Evolutionary conservation across 495 filamentous ascomycete species (phyloP).

Genomic region (Penicillium tannophilum): DNA sequence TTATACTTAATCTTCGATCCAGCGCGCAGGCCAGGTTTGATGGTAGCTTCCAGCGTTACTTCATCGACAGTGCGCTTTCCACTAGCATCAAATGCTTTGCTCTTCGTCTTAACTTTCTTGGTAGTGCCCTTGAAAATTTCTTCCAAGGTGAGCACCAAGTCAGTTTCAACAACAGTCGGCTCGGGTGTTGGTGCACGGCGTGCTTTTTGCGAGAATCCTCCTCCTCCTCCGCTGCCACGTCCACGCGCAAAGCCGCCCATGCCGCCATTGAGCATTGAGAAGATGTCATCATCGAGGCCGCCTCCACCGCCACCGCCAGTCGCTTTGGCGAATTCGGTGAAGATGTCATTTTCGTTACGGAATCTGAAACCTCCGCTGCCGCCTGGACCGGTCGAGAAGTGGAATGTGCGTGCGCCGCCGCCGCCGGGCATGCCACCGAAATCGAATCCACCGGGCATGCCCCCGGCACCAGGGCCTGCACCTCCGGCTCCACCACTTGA

Average conservation of each 20-base stretch:
- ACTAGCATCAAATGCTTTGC: slow-evolving; percentile 84
- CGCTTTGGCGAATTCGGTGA: slow-evolving; percentile 72
- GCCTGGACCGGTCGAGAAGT: slow-evolving; percentile 66
- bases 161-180: slow-evolving; percentile 85
- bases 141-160: slow-evolving; percentile 78
- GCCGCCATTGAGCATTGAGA: slow-evolving; percentile 39
- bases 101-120: slow-evolving; percentile 97
- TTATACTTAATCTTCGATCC: slow-evolving; percentile 98
- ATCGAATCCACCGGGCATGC: slow-evolving; percentile 57
- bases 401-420: slow-evolving; percentile 67
- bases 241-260: slow-evolving; percentile 38
- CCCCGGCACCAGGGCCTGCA: slow-evolving; percentile 49
- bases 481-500: slow-evolving; percentile 53
- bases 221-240: slow-evolving; percentile 37
- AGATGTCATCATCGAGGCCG: slow-evolving; percentile 25
- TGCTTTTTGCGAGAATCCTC: slow-evolving; percentile 31
- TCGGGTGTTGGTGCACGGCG: slow-evolving; percentile 70
- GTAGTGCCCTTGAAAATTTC: slow-evolving; percentile 81
- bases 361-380: slow-evolving; percentile 70
- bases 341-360: slow-evolving; percentile 80
- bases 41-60: slow-evolving; percentile 86
- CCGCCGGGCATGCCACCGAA: slow-evolving; percentile 60
- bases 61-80: slow-evolving; percentile 86
- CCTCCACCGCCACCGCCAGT: slow-evolving; percentile 27
- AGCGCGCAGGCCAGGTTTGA: slow-evolving; percentile 92